phyloP scores from a whole-genome alignment of 495 filamentous ascomycete species.

The Tuber borchii region DNA sequence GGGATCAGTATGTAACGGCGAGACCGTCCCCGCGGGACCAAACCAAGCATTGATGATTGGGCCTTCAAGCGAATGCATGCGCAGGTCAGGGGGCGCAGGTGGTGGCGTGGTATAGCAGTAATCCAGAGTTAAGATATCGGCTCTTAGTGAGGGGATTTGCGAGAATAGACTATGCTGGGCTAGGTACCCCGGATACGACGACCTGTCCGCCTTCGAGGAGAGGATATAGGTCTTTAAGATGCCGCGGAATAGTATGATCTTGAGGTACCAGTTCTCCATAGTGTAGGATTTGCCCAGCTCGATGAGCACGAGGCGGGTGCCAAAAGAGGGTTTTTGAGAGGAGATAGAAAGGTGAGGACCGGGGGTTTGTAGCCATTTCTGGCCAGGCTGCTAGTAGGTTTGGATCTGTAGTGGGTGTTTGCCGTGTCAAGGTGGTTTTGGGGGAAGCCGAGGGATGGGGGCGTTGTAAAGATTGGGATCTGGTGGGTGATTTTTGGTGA shows the following conservation, averaged over 20 bases:
- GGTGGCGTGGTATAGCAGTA: conserved; percentile 70
- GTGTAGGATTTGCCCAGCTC: conserved; percentile 89
- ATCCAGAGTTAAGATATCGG: conserved; percentile 75
- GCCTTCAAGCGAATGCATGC: conserved; percentile 43
- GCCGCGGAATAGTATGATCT: conserved; percentile 65
- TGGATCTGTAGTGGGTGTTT: conserved; percentile 66
- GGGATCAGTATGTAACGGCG: conserved; percentile 85
- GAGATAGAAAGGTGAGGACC: conserved; percentile 70
- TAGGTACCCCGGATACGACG: conserved; percentile 60
- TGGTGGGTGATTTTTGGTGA: conserved; percentile 43
- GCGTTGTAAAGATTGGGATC: conserved; percentile 39
- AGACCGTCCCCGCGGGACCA: conserved; percentile 79
- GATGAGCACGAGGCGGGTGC: conserved; percentile 73
- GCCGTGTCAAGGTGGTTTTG: conserved; percentile 53
- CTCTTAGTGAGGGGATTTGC: conserved; percentile 70
- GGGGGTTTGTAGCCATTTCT: conserved; percentile 59
- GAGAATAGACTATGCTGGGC: conserved; percentile 83
- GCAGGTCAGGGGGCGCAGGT: conserved; percentile 43
- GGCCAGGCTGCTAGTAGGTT: conserved; percentile 62
- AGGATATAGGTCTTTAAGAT: conserved; percentile 51
- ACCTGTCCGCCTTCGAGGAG: background rate
- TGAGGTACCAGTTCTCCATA: conserved; percentile 77
- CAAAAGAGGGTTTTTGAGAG: conserved; percentile 65
- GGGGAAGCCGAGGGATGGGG: conserved; percentile 57
- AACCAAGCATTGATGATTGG: conserved; percentile 84